Evolutionary conservation across 2,329 filamentous ascomycete species (phyloP), one percentile per base, ranked within the genome.

Genomic region (Tolypocladium inflatum): DNA sequence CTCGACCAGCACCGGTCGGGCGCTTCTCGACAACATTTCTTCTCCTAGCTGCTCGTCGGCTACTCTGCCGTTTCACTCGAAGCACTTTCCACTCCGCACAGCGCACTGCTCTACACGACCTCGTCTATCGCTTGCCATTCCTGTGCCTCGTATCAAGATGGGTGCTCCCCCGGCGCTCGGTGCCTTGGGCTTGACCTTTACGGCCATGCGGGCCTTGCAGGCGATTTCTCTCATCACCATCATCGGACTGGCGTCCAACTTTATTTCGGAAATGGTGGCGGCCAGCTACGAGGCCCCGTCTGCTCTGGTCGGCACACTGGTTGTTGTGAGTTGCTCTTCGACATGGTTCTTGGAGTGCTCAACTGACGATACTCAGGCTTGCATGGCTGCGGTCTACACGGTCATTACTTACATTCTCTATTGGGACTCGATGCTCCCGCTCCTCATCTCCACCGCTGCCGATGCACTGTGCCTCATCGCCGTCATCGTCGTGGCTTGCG

Each of bases 331-430:
- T 82, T 10, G 19, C n/a, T 21, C 0, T 1, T 42, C 1, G 21
- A 21, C 39, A 26, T 56, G 39, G 8, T 26, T 5, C 10, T 10
- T 37, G 19, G 48, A 21, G 48, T 30, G 26, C 48, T 35, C 30
- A 15, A 15, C 48, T 52, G 19, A 52, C 30, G 19, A 13, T 21
- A 1, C 11, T 15, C 61, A 95, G 91, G 84, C 89, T 37, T 89
- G 84, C 74, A 85, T 94, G 59, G 86, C 89, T 11, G 82, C 86
- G 6, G 81, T 96, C 60, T 96, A 96, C 79, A 83, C 87, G 63
- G 81, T 82, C 65, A 86, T 95, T 65, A 87, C 88, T 21, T 88
- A 88, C 75, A 91, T 95, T 70, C 88, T 92, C 63, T 93, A 91
- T 73, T 80, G 86, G 65, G 89, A 92, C 70, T 80, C 83, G 64